Conservation (phyloP, 495 filamentous ascomycete species). For the Xeromyces bisporus region DNA sequence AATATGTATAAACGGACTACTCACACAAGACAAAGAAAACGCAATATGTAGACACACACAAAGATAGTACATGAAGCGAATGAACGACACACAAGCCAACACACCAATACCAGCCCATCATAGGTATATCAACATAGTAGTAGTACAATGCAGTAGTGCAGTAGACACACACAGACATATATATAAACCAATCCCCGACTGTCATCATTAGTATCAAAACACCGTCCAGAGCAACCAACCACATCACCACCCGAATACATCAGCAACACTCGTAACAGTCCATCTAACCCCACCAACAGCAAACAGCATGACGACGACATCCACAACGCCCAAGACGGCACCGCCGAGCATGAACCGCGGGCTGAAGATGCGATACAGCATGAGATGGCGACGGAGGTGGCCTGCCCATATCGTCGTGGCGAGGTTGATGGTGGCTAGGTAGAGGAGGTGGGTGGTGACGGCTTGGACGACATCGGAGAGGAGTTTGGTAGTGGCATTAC, state of each 20-base stretch:
- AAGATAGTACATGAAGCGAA: no score
- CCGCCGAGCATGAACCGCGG: constrained; percentile 81
- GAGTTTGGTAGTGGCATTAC: constrained; percentile 31
- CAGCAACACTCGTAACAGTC: constrained; percentile 59
- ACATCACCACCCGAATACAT: constrained; percentile 79
- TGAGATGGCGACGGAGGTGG: constrained; percentile 72
- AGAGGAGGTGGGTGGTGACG: constrained; percentile 54
- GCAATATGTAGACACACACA: no score
- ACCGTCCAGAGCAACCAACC: no score
- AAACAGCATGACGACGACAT: constrained; percentile 52
- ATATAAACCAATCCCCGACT: no score
- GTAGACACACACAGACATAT: no score
- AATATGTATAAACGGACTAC: no score
- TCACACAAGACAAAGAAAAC: no score
- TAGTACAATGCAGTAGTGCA: no score
- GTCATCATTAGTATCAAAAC: no score
- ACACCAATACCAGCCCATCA: no score
- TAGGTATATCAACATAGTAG: no score
- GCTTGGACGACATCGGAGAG: constrained; percentile 55
- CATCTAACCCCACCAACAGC: constrained; percentile 51
- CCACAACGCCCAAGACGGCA: constrained; percentile 52
- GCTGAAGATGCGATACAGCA: constrained; percentile 92
- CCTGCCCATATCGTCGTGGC: constrained; percentile 82
- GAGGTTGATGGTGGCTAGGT: constrained; percentile 62
- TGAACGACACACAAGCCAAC: no score